These are phyloP conservation scores for Fraxinus paxiana DNA, from an alignment of 305 asterid genomes.

Conservation along the genomic window DNA sequence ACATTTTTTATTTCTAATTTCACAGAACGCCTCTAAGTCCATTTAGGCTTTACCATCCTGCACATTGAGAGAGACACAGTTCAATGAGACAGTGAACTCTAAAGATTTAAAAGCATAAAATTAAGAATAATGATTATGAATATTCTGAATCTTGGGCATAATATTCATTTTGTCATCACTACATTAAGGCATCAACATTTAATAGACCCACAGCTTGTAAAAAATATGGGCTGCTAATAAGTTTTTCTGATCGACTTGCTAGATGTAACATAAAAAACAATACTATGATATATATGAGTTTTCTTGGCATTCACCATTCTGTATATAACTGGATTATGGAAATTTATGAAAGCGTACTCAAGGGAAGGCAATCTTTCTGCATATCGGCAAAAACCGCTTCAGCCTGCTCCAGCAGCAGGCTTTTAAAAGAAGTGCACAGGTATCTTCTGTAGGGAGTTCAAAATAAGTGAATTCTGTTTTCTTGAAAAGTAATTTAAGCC, in stretches of 20 bases:
- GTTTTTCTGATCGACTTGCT: neutral
- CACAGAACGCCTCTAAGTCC: slow-evolving; percentile 68
- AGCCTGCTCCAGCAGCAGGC: slow-evolving; percentile 60
- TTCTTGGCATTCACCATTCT: neutral
- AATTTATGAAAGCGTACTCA: slow-evolving; percentile 39
- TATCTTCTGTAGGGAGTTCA: slow-evolving; percentile 77
- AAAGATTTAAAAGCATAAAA: neutral
- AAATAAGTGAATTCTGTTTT: slow-evolving; percentile 67
- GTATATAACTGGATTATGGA: slow-evolving; percentile 1
- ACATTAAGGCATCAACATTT: neutral
- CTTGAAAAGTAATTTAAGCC: slow-evolving; percentile 46
- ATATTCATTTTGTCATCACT: neutral
- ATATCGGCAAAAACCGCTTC: slow-evolving; percentile 71
- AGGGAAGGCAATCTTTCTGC: slow-evolving; percentile 50
- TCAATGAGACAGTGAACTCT: slow-evolving; percentile 3
- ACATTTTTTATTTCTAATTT: slow-evolving; percentile 59
- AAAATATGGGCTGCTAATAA: neutral
- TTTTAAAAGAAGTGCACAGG: slow-evolving; percentile 68
- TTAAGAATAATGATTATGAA: neutral
- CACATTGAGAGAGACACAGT: slow-evolving; percentile 6
- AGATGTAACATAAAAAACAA: neutral
- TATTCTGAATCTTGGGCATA: neutral
- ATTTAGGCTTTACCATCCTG: slow-evolving; percentile 69
- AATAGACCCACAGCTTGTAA: neutral
- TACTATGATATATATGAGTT: neutral